These are phyloP conservation scores for Scheffersomyces parashehatae DNA, from an alignment of 1,139 yeast genomes.

Conservation along the genomic window DNA sequence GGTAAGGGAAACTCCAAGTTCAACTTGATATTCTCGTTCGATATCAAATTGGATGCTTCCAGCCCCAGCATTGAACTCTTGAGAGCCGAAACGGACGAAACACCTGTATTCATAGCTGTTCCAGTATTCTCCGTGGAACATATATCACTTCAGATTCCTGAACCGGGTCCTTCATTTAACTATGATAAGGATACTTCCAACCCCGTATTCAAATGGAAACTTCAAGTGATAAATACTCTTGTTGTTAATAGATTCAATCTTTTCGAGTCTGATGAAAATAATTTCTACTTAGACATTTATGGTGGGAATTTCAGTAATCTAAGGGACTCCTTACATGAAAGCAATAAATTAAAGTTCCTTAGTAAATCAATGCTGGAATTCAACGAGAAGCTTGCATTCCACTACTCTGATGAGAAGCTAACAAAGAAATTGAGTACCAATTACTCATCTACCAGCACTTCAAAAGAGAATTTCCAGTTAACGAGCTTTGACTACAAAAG, in stretches of 20 bases:
- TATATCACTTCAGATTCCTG: slow-evolving; percentile 25
- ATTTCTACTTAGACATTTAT: slow-evolving; percentile 26
- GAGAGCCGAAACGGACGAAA: slow-evolving; percentile 15
- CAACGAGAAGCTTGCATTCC: slow-evolving; percentile 21
- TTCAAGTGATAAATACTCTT: slow-evolving; percentile 30
- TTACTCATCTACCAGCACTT: slow-evolving; percentile 10
- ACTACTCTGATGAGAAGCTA: slow-evolving; percentile 26
- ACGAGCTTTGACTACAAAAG: slow-evolving; percentile 35
- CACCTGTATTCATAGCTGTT: slow-evolving; percentile 39
- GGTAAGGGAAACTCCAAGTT: slow-evolving; percentile 25
- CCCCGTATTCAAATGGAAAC: slow-evolving; percentile 33
- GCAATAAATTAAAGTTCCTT: slow-evolving; percentile 8
- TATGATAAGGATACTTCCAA: slow-evolving; percentile 19
- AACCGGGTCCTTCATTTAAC: slow-evolving; percentile 22
- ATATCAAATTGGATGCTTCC: slow-evolving; percentile 46
- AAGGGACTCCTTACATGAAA: slow-evolving; percentile 26
- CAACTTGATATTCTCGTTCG: slow-evolving; percentile 60
- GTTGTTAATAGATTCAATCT: slow-evolving; percentile 30
- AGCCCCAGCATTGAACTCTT: slow-evolving; percentile 43
- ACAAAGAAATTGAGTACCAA: slow-evolving; percentile 21
- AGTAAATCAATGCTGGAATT: slow-evolving; percentile 17
- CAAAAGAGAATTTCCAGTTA: slow-evolving; percentile 1
- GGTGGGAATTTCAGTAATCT: slow-evolving; percentile 29
- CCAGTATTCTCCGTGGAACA: slow-evolving; percentile 43
- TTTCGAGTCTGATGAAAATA: slow-evolving; percentile 14